Percentiles rank a stretch among this genome's conserved stretches.
Evolutionary conservation across 2,329 filamentous ascomycete genomes (phyloP).

Genomic region (Elsinoe fawcettii): DNA sequence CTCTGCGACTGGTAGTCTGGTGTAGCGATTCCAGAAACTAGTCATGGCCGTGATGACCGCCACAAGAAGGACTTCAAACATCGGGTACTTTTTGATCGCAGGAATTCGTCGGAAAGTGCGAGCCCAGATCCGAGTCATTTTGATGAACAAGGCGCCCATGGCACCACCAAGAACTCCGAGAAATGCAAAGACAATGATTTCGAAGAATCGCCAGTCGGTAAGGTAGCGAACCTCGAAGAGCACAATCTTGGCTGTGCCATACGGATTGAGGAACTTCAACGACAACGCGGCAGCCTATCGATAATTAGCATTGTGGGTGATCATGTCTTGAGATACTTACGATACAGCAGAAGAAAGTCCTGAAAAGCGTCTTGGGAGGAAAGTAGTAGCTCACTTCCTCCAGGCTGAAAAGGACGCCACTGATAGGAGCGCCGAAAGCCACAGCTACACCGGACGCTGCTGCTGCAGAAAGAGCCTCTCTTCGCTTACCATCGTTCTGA

Average conservation of each 20-base stretch:
- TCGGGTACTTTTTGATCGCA: conserved; percentile 71
- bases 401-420: conserved; percentile 83
- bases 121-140: conserved; percentile 86
- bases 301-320: background rate
- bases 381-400: conserved; percentile 98
- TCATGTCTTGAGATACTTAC: conserved; percentile 36
- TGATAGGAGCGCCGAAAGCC: conserved; percentile 84
- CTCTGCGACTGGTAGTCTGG: conserved; percentile 82
- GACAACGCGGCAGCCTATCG: conserved; percentile 66
- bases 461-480: conserved; percentile 87
- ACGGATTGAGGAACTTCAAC: conserved; percentile 90
- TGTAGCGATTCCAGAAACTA: conserved; percentile 90
- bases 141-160: conserved; percentile 88
- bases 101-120: conserved; percentile 74
- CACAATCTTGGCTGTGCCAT: conserved; percentile 93
- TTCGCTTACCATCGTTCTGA: conserved; percentile 83
- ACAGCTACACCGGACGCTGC: conserved; percentile 89
- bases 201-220: conserved; percentile 89
- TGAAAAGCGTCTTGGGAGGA: conserved; percentile 90
- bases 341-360: conserved; percentile 98
- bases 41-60: conserved; percentile 74
- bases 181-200: conserved; percentile 76
- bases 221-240: conserved; percentile 90
- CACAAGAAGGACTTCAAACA: conserved; percentile 82
- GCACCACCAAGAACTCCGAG: conserved; percentile 79